A percentile compares a stretch with the other conserved stretches of the same genome.
Conservation (phyloP, 345 rosid species). For the Balakata baccata region DNA sequence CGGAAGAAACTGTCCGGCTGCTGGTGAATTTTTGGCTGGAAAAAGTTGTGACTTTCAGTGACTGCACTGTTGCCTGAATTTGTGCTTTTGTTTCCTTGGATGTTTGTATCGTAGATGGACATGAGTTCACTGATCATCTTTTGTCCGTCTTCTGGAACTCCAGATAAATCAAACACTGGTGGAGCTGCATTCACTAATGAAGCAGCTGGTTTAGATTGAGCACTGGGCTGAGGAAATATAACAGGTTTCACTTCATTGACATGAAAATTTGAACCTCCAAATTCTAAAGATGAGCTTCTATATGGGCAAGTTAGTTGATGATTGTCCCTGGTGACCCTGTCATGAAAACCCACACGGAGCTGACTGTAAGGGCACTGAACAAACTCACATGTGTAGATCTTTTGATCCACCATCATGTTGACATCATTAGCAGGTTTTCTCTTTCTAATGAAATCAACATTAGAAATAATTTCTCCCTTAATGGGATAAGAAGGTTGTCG, state of each 20-base stretch:
- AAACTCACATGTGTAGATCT: slow-evolving; percentile 59
- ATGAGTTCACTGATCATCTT: slow-evolving; percentile 80
- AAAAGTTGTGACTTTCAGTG: slow-evolving; percentile 39
- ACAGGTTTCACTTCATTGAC: slow-evolving; percentile 79
- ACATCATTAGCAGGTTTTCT: slow-evolving; percentile 58
- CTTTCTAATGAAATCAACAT: slow-evolving; percentile 48
- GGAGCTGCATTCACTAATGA: slow-evolving; percentile 32
- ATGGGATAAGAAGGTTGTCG: slow-evolving; percentile 45
- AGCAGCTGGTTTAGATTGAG: slow-evolving; percentile 49
- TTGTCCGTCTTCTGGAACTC: slow-evolving; percentile 95
- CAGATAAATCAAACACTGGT: slow-evolving; percentile 57
- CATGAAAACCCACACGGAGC: slow-evolving; percentile 55
- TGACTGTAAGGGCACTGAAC: slow-evolving; percentile 64
- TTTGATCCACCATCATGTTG: slow-evolving; percentile 45
- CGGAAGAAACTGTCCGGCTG: slow-evolving; percentile 54
- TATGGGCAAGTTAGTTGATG: slow-evolving; percentile 70
- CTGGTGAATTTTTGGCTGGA: slow-evolving; percentile 50
- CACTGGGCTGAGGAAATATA: slow-evolving; percentile 47
- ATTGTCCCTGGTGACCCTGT: slow-evolving; percentile 68
- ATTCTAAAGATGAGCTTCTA: slow-evolving; percentile 44
- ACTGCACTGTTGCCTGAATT: slow-evolving; percentile 27
- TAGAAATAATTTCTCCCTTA: slow-evolving; percentile 54
- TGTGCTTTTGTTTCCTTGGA: slow-evolving; percentile 48
- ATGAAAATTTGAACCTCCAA: slow-evolving; percentile 55
- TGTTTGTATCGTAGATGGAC: slow-evolving; percentile 67